Evolutionary conservation across 169 alveolate species (phyloP).

Genomic region (Eimeria acervulina): DNA sequence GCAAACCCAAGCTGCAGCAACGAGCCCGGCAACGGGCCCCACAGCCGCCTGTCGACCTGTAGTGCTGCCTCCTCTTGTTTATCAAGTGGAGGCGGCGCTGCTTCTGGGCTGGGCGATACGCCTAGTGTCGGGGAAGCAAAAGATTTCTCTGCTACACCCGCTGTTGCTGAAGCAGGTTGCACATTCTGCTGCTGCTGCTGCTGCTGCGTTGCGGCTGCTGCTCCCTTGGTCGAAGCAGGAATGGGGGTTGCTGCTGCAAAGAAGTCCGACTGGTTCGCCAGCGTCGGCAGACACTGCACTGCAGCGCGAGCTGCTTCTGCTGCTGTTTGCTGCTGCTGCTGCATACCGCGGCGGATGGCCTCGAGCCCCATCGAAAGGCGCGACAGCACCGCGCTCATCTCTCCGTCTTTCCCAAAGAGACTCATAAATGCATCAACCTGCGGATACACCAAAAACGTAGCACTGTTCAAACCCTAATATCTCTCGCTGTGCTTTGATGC

Average conservation of each 20-base stretch:
- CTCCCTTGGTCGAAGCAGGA: background rate
- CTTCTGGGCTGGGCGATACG: background rate
- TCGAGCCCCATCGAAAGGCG: slow-evolving; percentile 70
- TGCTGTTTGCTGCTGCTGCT: slow-evolving; percentile 65
- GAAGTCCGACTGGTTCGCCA: slow-evolving; percentile 39
- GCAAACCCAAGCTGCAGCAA: slow-evolving; percentile 49
- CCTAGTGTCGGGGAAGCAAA: background rate
- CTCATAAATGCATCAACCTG: slow-evolving; percentile 36
- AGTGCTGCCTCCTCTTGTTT: slow-evolving; percentile 11
- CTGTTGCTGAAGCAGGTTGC: no score
- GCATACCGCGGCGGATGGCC: slow-evolving; percentile 74
- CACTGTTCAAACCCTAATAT: background rate
- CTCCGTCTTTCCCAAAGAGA: slow-evolving; percentile 67
- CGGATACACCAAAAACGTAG: background rate
- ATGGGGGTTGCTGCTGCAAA: slow-evolving; percentile 17
- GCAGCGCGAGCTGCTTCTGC: slow-evolving; percentile 63
- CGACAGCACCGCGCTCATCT: slow-evolving; percentile 70
- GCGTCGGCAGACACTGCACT: slow-evolving; percentile 55
- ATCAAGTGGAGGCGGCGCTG: background rate
- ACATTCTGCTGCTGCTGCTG: slow-evolving; percentile 29
- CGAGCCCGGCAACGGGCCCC: slow-evolving; percentile 64
- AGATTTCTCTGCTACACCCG: background rate
- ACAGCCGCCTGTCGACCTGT: slow-evolving; percentile 50
- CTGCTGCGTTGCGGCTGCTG: background rate
- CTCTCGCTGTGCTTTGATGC: background rate